Evolutionary conservation across 108 stramenopile genomes (phyloP).

Genomic region (Mayamaea pseudoterrestris): DNA sequence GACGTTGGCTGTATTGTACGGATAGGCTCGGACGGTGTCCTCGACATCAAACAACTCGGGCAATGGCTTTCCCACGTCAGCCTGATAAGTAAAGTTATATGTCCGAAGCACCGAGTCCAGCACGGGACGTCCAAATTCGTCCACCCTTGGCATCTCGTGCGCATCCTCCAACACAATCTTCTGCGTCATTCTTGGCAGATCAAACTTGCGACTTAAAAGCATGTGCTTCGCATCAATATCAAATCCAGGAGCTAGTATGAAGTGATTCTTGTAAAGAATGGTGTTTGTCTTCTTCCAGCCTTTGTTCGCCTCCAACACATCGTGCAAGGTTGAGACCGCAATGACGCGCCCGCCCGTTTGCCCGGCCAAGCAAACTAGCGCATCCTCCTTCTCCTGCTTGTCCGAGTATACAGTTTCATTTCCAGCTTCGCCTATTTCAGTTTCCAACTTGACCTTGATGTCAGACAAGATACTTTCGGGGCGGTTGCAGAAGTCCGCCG

Average conservation of each 20-base stretch:
- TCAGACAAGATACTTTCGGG: conserved; percentile 1
- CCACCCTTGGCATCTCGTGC: conserved; percentile 13
- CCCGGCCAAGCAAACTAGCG: conserved; percentile 46
- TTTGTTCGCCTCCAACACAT: conserved; percentile 27
- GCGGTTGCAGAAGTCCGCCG: conserved; percentile 7
- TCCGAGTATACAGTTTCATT: conserved; percentile 14
- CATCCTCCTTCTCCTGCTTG: conserved; percentile 55
- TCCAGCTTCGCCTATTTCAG: conserved; percentile 7
- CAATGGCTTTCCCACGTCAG: conserved; percentile 22
- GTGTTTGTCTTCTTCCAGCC: conserved; percentile 21
- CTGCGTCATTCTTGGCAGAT: conserved; percentile 5
- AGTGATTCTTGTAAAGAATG: conserved; percentile 35
- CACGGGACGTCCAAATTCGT: conserved; percentile 35
- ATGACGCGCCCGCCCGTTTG: conserved; percentile 63
- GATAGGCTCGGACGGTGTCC: no score
- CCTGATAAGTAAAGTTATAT: conserved; percentile 32
- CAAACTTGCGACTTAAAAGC: conserved; percentile 2
- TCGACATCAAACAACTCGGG: conserved; percentile 1
- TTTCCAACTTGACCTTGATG: neutral
- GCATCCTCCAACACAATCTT: conserved; percentile 25
- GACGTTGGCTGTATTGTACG: conserved; percentile 65
- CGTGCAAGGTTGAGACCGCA: conserved; percentile 38
- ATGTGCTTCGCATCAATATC: conserved; percentile 31
- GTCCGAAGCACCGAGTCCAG: conserved; percentile 20
- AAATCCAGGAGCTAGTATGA: conserved; percentile 57